Base-by-base conservation (phyloP, 1,139 yeast genomes). In the Geotrichum fermentans region DNA sequence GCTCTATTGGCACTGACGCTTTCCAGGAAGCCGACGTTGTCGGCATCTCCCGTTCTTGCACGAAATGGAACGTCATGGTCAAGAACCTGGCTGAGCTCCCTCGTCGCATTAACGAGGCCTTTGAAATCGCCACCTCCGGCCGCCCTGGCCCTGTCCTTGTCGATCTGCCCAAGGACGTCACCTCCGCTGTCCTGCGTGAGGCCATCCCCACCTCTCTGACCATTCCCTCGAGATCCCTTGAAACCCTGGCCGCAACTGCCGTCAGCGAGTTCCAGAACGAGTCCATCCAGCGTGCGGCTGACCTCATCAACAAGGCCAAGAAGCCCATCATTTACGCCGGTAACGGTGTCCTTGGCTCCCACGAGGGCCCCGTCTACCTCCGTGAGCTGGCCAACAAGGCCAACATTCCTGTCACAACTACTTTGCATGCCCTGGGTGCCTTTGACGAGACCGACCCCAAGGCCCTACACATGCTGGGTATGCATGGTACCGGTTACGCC, bases 21-120 rank as follows among this genome's bases (percentile, higher is more conserved):
- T 92, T 92, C 82, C 98, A 92, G 73, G 98, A 92, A 73, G 98
- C 98, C 43, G 98, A 92, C 65, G 95, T 92, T 50, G 80, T 92
- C 46, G 98, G 98, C 61, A 92, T 92, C 62, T 87, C 97, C 5
- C 80, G 98, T 68, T 82, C 96, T 13, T 92, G 98, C 74, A 89
- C 98, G 53, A 92, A 92, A 69, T 92, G 98, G 98, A 94, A 94
- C 66, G 97, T 90, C 40, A 92, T 92, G 97, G 97, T 92, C 52
- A 92, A 87, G 69, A 80, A 80, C 65, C 92, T 92, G 52, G 92
- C 90, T 50, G 98, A 92, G 71, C 75, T 92, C 60, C 98, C 98
- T 56, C 79, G 89, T 64, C 79, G 98, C 65, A 90, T 92, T 64
- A 92, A 92, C 67, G 98, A 92, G 73, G 97, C 98, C 22, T 92